Percentiles rank a stretch among this genome's conserved stretches.
phyloP scores from a whole-genome alignment of 1,284 basidiomycete genomes.

The Pseudozyma thailandica region DNA sequence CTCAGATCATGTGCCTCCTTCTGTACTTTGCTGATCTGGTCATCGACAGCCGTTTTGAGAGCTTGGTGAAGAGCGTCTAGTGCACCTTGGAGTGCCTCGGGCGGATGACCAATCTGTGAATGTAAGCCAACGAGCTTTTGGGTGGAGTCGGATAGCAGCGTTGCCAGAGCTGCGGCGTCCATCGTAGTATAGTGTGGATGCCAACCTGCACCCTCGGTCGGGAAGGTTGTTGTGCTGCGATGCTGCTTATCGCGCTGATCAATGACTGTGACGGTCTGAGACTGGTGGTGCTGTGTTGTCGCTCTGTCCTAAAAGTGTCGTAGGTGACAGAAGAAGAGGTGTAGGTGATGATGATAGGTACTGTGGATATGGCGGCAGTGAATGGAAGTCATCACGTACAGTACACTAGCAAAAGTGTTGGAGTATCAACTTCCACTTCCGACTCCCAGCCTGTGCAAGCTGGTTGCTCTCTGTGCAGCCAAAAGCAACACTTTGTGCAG shows the following conservation, averaged over 20 bases:
- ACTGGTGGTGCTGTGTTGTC: too few species aligned
- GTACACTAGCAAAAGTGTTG: not conserved
- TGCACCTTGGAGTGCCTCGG: conserved; percentile 52
- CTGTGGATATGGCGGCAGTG: conserved; percentile 1
- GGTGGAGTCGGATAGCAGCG: conserved; percentile 57
- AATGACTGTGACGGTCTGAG: too few species aligned
- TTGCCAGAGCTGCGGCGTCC: conserved; percentile 57
- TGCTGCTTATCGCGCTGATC: too few species aligned
- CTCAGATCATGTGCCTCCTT: conserved; percentile 51
- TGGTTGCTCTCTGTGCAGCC: not conserved
- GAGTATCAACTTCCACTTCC: conserved; percentile 13
- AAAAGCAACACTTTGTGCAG: conserved; percentile 16
- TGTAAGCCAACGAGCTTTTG: conserved; percentile 53
- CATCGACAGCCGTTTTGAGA: conserved; percentile 59
- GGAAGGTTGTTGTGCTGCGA: conserved; percentile 6
- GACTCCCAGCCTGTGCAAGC: not conserved
- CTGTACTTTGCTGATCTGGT: conserved; percentile 58
- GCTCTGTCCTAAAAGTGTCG: too few species aligned
- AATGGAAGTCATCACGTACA: not conserved
- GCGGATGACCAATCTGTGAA: conserved; percentile 57
- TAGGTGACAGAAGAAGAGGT: too few species aligned
- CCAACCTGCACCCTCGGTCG: conserved; percentile 8
- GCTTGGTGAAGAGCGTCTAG: conserved; percentile 58
- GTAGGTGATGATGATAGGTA: not conserved
- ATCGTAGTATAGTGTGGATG: conserved; percentile 27